These are phyloP conservation scores for Taphrina pruni DNA, from an alignment of 1,139 yeast genomes.

Conservation along the genomic window DNA sequence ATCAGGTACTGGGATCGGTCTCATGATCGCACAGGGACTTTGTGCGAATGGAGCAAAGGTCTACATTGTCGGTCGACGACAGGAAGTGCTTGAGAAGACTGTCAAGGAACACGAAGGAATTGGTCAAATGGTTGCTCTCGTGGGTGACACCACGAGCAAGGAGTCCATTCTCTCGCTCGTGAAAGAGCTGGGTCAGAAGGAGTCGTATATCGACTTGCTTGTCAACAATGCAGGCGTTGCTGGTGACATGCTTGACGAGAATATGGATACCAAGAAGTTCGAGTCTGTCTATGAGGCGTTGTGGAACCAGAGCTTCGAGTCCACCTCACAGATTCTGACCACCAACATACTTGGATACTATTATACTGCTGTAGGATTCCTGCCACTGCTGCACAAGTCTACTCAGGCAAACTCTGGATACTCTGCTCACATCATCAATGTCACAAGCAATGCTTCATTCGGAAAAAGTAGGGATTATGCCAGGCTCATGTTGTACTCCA, in stretches of 20 bases:
- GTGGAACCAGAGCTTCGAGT: conserved; percentile 35
- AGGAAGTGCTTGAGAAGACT: conserved; percentile 45
- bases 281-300: conserved; percentile 42
- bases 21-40: conserved; percentile 46
- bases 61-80: conserved; percentile 46
- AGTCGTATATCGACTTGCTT: conserved; percentile 45
- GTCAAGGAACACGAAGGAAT: conserved; percentile 44
- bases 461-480: conserved; percentile 36
- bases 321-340: conserved; percentile 39
- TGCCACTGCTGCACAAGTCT: conserved; percentile 40
- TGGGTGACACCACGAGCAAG: conserved; percentile 46
- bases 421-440: conserved; percentile 45
- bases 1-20: conserved; percentile 46
- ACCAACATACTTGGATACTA: conserved; percentile 45
- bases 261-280: conserved; percentile 37
- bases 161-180: conserved; percentile 42
- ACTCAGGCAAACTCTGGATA: conserved; percentile 43
- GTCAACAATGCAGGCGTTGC: conserved; percentile 47
- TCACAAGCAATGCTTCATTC: conserved; percentile 46
- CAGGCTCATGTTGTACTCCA: not conserved
- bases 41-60: conserved; percentile 47
- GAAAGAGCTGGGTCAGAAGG: conserved; percentile 41
- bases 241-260: conserved; percentile 38
- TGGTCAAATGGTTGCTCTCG: conserved; percentile 44
- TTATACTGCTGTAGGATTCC: conserved; percentile 45